Percentiles rank a stretch among this genome's conserved stretches.
Evolutionary conservation across 495 filamentous ascomycete genomes (phyloP).

Genomic region (Umbilicaria muhlenbergii): DNA sequence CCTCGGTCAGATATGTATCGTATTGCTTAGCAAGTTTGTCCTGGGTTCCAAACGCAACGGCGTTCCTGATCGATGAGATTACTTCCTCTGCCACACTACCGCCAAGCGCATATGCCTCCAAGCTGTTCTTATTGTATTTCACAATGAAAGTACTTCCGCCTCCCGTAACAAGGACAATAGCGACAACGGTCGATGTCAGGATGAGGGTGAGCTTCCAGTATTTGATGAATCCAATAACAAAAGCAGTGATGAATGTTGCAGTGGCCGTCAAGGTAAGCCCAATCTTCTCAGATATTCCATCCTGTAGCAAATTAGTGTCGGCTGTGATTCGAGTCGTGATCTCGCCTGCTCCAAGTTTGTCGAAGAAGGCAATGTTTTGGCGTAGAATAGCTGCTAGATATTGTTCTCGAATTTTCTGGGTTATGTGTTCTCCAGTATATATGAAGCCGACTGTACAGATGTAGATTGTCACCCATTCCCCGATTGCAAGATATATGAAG

Average conservation of each 20-base stretch:
- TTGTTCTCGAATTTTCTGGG: slow-evolving; percentile 18
- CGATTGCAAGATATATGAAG: slow-evolving; percentile 82
- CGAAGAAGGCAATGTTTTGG: slow-evolving; percentile 28
- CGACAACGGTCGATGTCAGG: slow-evolving; percentile 12
- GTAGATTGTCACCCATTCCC: slow-evolving; percentile 69
- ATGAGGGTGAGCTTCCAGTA: slow-evolving; percentile 27
- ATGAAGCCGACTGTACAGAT: slow-evolving; percentile 78
- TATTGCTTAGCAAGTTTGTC: slow-evolving; percentile 77
- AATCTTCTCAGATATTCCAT: slow-evolving; percentile 26
- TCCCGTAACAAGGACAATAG: slow-evolving; percentile 13
- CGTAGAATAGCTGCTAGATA: slow-evolving; percentile 22
- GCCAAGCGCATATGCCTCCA: slow-evolving; percentile 66
- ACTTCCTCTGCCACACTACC: slow-evolving; percentile 91
- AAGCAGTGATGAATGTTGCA: slow-evolving; percentile 20
- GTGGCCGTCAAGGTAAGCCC: slow-evolving; percentile 16
- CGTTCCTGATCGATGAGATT: slow-evolving; percentile 82
- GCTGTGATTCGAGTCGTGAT: slow-evolving; percentile 23
- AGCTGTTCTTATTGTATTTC: slow-evolving; percentile 59
- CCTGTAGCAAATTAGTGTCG: slow-evolving; percentile 26
- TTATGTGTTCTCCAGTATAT: slow-evolving; percentile 71
- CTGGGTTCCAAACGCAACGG: slow-evolving; percentile 87
- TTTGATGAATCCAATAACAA: slow-evolving; percentile 21
- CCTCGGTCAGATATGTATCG: slow-evolving; percentile 52
- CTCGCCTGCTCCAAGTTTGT: slow-evolving; percentile 21
- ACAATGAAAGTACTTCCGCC: slow-evolving; percentile 49